phyloP scores from a whole-genome alignment of 805 yeast species.

The Schwanniomyces sp. region DNA sequence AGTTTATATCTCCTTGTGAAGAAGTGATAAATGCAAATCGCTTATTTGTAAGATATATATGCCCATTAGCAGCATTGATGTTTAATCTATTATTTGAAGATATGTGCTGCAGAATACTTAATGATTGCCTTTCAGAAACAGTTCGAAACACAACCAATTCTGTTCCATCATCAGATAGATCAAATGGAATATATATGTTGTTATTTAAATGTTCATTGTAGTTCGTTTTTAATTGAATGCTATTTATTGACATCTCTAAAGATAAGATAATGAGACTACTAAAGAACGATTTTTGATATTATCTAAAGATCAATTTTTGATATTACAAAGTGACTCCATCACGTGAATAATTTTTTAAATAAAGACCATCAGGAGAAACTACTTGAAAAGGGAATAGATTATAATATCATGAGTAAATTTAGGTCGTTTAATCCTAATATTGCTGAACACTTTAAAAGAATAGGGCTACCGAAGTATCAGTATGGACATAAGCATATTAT shows the following conservation, averaged over 20 bases:
- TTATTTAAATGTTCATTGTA: slow-evolving; percentile 6
- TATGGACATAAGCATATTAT: slow-evolving; percentile 23
- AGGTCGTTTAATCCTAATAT: slow-evolving; percentile 29
- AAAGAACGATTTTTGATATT: background rate
- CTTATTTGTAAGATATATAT: slow-evolving; percentile 40
- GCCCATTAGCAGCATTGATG: slow-evolving; percentile 38
- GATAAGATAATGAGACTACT: background rate
- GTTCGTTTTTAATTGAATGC: slow-evolving; percentile 15
- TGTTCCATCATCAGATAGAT: slow-evolving; percentile 14
- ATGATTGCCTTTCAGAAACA: slow-evolving; percentile 24
- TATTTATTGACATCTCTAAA: slow-evolving; percentile 27
- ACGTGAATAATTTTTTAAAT: background rate
- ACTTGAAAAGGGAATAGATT: background rate
- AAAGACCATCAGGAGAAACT: background rate
- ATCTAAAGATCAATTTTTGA: background rate
- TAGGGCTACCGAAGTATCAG: slow-evolving; percentile 18
- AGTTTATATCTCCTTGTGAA: slow-evolving; percentile 41
- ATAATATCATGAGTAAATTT: background rate
- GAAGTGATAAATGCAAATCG: slow-evolving; percentile 40
- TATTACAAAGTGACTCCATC: background rate
- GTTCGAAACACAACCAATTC: slow-evolving; percentile 13
- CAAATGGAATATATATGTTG: slow-evolving; percentile 13
- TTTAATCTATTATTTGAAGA: slow-evolving; percentile 12
- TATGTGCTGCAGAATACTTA: slow-evolving; percentile 22
- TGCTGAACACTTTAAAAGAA: slow-evolving; percentile 17